phyloP scores from a whole-genome alignment of 257 asterid genomes.

The Fraxinus cuspidata region DNA sequence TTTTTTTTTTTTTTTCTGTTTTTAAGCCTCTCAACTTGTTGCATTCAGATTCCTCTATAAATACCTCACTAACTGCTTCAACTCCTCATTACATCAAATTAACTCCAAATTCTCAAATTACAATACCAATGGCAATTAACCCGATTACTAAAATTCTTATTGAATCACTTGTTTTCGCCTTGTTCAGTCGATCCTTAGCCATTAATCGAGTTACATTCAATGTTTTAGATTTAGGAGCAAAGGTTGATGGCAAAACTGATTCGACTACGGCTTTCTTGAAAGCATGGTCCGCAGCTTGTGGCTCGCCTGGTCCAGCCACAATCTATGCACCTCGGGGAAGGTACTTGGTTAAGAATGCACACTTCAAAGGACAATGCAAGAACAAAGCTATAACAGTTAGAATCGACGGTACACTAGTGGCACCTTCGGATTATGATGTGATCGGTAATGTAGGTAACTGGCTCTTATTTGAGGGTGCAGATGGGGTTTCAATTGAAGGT shows the following conservation, averaged over 20 bases:
- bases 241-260: slow-evolving; percentile 44
- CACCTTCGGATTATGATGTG: slow-evolving; percentile 49
- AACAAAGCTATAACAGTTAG: slow-evolving; percentile 35
- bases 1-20: slow-evolving; percentile 7
- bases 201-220: slow-evolving; percentile 24
- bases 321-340: slow-evolving; percentile 57
- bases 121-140: slow-evolving; percentile 20
- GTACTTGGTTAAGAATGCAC: slow-evolving; percentile 32
- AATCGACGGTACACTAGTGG: slow-evolving; percentile 52
- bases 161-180: slow-evolving; percentile 20
- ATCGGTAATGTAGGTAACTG: slow-evolving; percentile 38
- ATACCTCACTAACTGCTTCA: slow-evolving; percentile 27
- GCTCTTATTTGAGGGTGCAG: slow-evolving; percentile 44
- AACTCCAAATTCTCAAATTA: too few species aligned
- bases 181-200: slow-evolving; percentile 27
- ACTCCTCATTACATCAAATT: neutral
- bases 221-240: slow-evolving; percentile 46
- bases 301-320: slow-evolving; percentile 36
- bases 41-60: slow-evolving; percentile 33
- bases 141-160: slow-evolving; percentile 2
- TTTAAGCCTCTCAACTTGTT: neutral
- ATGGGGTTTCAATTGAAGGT: slow-evolving; percentile 46
- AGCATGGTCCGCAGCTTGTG: slow-evolving; percentile 68
- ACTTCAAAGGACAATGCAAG: slow-evolving; percentile 52
- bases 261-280: slow-evolving; percentile 38